Percentiles rank a stretch among this genome's conserved stretches.
These are phyloP conservation scores for Trypanosoma cruzi DNA, from an alignment of 208 protist species.

Conservation along the genomic window DNA sequence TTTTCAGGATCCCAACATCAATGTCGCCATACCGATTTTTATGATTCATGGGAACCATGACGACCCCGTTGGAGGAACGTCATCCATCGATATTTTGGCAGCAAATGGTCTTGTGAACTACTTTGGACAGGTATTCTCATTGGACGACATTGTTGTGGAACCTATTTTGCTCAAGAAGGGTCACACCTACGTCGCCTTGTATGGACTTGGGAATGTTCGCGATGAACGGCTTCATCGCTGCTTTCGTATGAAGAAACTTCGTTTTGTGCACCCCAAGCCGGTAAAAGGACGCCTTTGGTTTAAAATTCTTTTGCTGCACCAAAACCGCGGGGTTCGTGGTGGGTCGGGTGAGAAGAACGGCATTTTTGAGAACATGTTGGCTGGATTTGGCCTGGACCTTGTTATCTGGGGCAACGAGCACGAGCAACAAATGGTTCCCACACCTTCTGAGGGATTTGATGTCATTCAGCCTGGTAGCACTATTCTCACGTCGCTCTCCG, in stretches of 20 bases:
- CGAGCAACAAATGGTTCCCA: constrained; percentile 95
- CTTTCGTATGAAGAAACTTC: constrained; percentile 95
- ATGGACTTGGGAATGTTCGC: constrained; percentile 97
- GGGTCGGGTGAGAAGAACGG: constrained; percentile 74
- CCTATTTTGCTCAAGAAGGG: constrained; percentile 95
- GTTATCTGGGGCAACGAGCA: constrained; percentile 99
- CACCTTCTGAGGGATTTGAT: constrained; percentile 83
- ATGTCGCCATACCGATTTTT: constrained; percentile 98
- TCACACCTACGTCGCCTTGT: constrained; percentile 96
- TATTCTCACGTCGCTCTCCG: constrained; percentile 94
- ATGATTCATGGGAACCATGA: constrained; percentile 99
- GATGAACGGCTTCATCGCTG: constrained; percentile 98
- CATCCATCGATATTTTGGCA: constrained; percentile 95
- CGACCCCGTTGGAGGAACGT: constrained; percentile 96
- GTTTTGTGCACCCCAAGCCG: constrained; percentile 85
- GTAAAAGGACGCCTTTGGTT: constrained; percentile 91
- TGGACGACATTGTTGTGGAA: constrained; percentile 94
- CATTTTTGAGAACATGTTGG: constrained; percentile 94
- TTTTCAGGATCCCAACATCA: constrained; percentile 98
- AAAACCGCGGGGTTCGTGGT: constrained; percentile 94
- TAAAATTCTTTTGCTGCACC: constrained; percentile 97
- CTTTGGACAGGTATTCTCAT: constrained; percentile 95
- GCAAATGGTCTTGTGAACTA: constrained; percentile 98
- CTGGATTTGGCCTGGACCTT: constrained; percentile 94
- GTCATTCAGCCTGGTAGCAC: constrained; percentile 98